Conservation (phyloP, 2,329 filamentous ascomycete genomes). For the Neofusicoccum umdonicola region DNA sequence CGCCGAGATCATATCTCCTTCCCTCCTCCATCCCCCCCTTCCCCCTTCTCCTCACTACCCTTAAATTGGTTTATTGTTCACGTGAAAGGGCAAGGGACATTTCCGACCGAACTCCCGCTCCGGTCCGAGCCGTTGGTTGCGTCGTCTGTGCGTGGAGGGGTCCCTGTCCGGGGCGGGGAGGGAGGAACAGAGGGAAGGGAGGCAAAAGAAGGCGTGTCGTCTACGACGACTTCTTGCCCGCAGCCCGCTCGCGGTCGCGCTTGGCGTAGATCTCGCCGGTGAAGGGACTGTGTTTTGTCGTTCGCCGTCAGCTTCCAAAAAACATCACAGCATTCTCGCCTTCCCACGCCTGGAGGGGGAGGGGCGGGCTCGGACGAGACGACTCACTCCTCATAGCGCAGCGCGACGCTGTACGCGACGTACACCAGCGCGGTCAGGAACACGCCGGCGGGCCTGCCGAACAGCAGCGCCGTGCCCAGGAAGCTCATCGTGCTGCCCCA, state of each 20-base stretch:
- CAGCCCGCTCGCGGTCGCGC: slow-evolving; percentile 57
- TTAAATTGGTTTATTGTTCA: no score
- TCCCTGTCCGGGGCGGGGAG: not conserved
- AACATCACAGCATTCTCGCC: no score
- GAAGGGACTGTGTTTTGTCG: slow-evolving; percentile 58
- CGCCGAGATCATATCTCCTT: no score
- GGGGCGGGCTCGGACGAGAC: not conserved
- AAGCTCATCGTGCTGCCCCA: slow-evolving; percentile 92
- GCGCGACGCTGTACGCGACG: slow-evolving; percentile 74
- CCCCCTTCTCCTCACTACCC: no score
- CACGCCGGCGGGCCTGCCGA: slow-evolving; percentile 83
- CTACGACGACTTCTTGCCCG: slow-evolving; percentile 36
- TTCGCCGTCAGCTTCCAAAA: no score
- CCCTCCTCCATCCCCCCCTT: no score
- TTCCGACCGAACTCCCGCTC: no score
- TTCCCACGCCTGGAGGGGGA: no score
- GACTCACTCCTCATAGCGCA: slow-evolving; percentile 73
- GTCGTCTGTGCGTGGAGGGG: no score
- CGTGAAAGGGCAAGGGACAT: no score
- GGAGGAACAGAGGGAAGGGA: not conserved
- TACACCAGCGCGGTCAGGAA: slow-evolving; percentile 73
- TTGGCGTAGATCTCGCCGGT: slow-evolving; percentile 90
- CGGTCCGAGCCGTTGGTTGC: no score
- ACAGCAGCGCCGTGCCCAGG: slow-evolving; percentile 78
- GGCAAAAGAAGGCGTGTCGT: not conserved